A percentile compares a stretch with the other conserved stretches of the same genome.
Conservation (phyloP, 768 basidiomycete genomes). For the Suillus occidentalis region DNA sequence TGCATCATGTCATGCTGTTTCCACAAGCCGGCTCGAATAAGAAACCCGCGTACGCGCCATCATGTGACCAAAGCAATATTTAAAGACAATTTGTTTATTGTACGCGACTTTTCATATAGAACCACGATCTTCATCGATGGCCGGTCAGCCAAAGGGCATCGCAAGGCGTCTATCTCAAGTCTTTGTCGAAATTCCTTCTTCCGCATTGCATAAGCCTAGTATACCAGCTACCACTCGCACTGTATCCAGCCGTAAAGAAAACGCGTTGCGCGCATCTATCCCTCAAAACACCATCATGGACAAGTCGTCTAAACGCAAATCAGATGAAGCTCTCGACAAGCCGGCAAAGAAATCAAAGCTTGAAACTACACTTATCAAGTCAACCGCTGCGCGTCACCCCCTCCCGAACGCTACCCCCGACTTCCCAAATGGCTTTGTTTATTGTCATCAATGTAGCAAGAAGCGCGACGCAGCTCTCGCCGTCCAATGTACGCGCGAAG, state of each 20-base stretch:
- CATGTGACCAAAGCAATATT: not conserved
- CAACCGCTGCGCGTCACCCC: conserved; percentile 15
- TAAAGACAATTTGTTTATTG: not conserved
- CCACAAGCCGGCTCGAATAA: not conserved
- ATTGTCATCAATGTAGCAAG: conserved; percentile 74
- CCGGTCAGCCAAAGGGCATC: conserved; percentile 18
- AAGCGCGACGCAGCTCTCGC: conserved; percentile 50
- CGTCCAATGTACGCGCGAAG: conserved; percentile 39
- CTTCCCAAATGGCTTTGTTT: conserved; percentile 42
- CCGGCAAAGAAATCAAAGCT: conserved; percentile 24
- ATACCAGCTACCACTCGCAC: conserved; percentile 17
- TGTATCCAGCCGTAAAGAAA: conserved; percentile 45
- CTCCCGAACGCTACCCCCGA: conserved; percentile 26
- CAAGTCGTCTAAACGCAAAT: conserved; percentile 50
- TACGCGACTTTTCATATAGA: conserved; percentile 24
- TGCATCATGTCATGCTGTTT: not conserved
- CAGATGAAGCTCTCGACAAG: conserved; percentile 33
- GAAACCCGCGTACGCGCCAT: not conserved
- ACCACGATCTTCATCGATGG: conserved; percentile 20
- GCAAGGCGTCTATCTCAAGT: conserved; percentile 41
- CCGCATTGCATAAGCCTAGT: conserved; percentile 37
- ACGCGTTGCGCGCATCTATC: conserved; percentile 34
- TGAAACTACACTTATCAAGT: conserved; percentile 18
- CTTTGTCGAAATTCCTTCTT: conserved; percentile 61
- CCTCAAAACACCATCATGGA: conserved; percentile 33